These are phyloP conservation scores for Stellera chamaejasme DNA, from an alignment of 345 rosid species.

Conservation along the genomic window DNA sequence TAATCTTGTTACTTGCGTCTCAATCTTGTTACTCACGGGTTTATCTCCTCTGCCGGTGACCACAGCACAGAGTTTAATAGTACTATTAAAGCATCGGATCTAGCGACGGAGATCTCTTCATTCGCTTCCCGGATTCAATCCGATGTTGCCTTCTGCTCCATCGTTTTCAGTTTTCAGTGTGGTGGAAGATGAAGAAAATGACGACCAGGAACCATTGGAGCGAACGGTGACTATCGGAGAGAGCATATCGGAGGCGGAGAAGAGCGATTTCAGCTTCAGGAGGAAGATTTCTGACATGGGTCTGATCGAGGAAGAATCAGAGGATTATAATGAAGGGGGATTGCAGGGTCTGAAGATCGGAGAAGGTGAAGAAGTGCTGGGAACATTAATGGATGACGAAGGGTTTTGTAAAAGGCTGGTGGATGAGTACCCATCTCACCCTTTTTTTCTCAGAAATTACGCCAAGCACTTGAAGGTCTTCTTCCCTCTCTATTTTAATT, in stretches of 20 bases:
- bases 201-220: conserved; percentile 10
- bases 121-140: too few species aligned
- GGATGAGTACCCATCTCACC: conserved; percentile 63
- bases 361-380: conserved; percentile 49
- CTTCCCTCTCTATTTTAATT: conserved; percentile 1
- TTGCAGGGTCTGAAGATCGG: conserved; percentile 8
- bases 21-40: too few species aligned
- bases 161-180: conserved; percentile 48
- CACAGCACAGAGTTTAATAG: too few species aligned
- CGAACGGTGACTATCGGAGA: conserved; percentile 46
- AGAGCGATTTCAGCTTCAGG: conserved; percentile 47
- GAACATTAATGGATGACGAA: conserved; percentile 35
- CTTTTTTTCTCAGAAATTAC: conserved; percentile 60
- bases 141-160: conserved; percentile 47
- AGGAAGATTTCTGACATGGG: conserved; percentile 21
- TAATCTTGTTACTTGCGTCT: too few species aligned
- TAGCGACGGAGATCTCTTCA: too few species aligned
- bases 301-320: conserved; percentile 34
- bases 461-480: conserved; percentile 63
- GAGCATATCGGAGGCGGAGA: conserved; percentile 16
- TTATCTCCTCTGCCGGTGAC: too few species aligned
- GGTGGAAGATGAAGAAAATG: conserved; percentile 16
- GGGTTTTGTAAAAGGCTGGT: conserved; percentile 49
- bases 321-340: conserved; percentile 17
- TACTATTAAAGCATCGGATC: too few species aligned